Conservation (phyloP, 768 basidiomycete genomes). For the Phaeotremella fagi region DNA sequence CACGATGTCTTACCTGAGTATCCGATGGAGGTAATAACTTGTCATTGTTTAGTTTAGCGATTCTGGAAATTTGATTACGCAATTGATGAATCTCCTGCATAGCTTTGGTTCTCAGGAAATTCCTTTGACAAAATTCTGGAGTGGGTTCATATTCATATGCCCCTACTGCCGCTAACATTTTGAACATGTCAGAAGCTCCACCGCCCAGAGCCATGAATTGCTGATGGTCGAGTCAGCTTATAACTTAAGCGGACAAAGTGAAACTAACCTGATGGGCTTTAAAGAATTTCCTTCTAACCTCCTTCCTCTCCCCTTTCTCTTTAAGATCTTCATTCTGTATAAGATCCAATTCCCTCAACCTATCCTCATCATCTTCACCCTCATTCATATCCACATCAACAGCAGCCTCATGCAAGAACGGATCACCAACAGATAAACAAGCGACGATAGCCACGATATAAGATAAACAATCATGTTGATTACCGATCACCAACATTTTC, state of each 20-base stretch:
- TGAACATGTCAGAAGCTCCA: conserved; percentile 77
- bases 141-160: conserved; percentile 89
- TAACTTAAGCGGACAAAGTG: background rate
- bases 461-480: conserved; percentile 83
- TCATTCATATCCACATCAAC: conserved; percentile 39
- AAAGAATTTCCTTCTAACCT: conserved; percentile 72
- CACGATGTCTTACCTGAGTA: conserved; percentile 62
- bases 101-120: conserved; percentile 87
- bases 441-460: conserved; percentile 89
- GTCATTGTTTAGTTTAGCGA: conserved; percentile 76
- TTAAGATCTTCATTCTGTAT: conserved; percentile 47
- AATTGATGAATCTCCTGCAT: conserved; percentile 99
- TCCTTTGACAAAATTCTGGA: conserved; percentile 72
- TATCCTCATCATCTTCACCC: conserved; percentile 53
- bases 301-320: conserved; percentile 54
- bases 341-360: conserved; percentile 52
- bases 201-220: conserved; percentile 73
- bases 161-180: conserved; percentile 84
- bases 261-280: conserved; percentile 66
- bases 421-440: conserved; percentile 87
- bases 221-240: conserved; percentile 49
- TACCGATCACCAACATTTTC: conserved; percentile 83
- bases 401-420: conserved; percentile 77
- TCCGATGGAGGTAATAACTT: conserved; percentile 71
- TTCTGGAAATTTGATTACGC: conserved; percentile 76